These are phyloP conservation scores for Trypanosoma conorhini DNA, from an alignment of 208 protist genomes.

Conservation along the genomic window DNA sequence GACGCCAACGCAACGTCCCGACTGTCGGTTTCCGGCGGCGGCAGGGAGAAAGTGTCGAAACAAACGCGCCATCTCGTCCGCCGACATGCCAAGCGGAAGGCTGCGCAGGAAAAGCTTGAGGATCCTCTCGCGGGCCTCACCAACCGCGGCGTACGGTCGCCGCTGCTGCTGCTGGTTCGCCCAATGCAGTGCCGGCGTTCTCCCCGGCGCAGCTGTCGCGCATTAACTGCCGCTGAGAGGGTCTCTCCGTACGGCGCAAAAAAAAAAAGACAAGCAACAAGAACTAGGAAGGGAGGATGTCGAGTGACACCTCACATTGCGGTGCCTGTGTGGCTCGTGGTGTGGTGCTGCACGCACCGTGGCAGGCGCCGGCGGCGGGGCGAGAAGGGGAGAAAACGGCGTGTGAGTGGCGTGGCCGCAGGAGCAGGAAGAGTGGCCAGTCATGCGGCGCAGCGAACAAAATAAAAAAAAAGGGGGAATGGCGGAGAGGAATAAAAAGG, in stretches of 20 bases:
- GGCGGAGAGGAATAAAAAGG: too few species aligned
- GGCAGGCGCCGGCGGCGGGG: too few species aligned
- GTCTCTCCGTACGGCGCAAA: conserved; percentile 56
- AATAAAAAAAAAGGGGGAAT: too few species aligned
- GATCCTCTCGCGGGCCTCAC: conserved; percentile 64
- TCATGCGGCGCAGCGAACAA: too few species aligned
- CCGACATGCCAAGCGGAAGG: conserved; percentile 61
- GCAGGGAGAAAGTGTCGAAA: conserved; percentile 22
- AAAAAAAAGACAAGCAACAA: background rate
- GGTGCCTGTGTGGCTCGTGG: too few species aligned
- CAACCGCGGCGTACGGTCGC: conserved; percentile 55
- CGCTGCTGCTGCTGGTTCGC: conserved; percentile 74
- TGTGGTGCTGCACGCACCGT: too few species aligned
- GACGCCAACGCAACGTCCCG: conserved; percentile 51
- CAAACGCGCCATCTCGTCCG: conserved; percentile 18
- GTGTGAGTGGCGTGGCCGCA: too few species aligned
- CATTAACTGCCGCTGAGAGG: conserved; percentile 60
- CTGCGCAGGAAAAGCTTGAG: conserved; percentile 86
- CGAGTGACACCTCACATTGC: too few species aligned
- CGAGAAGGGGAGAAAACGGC: too few species aligned
- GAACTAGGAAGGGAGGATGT: background rate
- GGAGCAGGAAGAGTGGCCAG: too few species aligned
- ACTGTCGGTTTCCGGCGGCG: background rate
- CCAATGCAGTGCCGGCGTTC: conserved; percentile 78
- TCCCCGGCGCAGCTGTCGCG: conserved; percentile 79